Percentiles rank a stretch among this genome's conserved stretches.
Conservation (phyloP, 2,329 filamentous ascomycete species). For the Aaosphaeria arxii region DNA sequence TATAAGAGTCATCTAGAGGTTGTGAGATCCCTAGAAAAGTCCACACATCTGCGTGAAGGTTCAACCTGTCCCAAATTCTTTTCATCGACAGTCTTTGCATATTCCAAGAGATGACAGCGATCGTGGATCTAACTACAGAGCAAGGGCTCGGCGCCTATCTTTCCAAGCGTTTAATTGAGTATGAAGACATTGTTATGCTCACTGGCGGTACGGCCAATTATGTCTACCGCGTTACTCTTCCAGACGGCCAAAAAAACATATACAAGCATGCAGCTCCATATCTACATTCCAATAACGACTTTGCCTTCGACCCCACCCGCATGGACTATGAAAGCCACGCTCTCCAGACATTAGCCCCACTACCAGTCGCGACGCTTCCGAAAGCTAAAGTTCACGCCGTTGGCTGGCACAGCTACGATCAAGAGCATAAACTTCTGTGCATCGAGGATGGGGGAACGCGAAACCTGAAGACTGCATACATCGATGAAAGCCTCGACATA, state of each 20-base stretch:
- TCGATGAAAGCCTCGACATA: constrained; percentile 14
- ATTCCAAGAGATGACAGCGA: constrained; percentile 4
- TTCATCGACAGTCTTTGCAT: no score
- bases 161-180: constrained; percentile 1
- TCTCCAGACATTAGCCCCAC: constrained; percentile 13
- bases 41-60: no score
- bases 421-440: constrained; percentile 21
- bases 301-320: constrained; percentile 23
- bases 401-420: constrained; percentile 20
- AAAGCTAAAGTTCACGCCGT: constrained; percentile 15
- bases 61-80: no score
- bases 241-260: constrained; percentile 15
- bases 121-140: constrained; percentile 14
- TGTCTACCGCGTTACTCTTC: constrained; percentile 26
- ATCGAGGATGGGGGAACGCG: constrained; percentile 28
- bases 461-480: constrained; percentile 33
- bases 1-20: no score
- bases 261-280: constrained; percentile 37
- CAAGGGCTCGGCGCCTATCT: constrained; percentile 21
- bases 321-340: constrained; percentile 35
- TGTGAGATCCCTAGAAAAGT: no score
- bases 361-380: constrained; percentile 4
- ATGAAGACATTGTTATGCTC: constrained; percentile 14
- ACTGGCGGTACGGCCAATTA: constrained; percentile 35
- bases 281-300: constrained; percentile 17